Base-by-base conservation (phyloP, 495 filamentous ascomycete genomes). In the Xylaria sp. region DNA sequence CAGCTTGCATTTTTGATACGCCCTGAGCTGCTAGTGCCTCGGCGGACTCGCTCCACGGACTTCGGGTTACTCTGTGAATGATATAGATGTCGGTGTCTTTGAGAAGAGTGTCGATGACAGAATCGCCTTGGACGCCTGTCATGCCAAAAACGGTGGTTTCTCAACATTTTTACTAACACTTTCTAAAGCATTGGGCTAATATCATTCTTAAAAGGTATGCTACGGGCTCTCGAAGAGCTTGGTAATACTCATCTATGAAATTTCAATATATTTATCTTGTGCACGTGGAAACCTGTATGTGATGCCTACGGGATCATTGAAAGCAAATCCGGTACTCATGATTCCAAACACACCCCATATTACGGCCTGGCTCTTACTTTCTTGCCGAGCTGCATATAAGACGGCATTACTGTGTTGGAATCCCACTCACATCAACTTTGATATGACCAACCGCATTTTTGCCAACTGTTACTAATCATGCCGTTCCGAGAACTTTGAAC, bases 61-160 rank as follows among this genome's bases (percentile, higher is more conserved):
- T 84, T 14, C 89, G 83, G 1, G 88, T 90, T 58, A 91, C 82
- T 61, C 80, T 89, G 33, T 88, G 85, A 64, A 92, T 74, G 24
- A 76, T 77, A 77, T 84, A 92, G 48, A 78, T 44, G 21, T 43
- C 72, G 0, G 88, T 76, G 77, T 89, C 80, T 29, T 80, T 74
- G 14, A 89, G 80, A 50, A 91, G 79, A 41, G 77, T 73, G 59
- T 82, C 77, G 58, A 90, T 80, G 21, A 91, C 86, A 14, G 86
- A 88, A 14, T 84, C 82, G 58, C 90, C 90, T 74, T 91, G 90
- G 53, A 82, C 82, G 70, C 90, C 89, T 31, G 90, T 91, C 8
- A 87, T 86, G 43, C 89, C 89, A 76, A 91, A 88, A 33, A 92
- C 80, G 40, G 85, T 85, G 76, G 91, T 77, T 61, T 40, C 43